Base-by-base conservation (phyloP, 192 early-diverging fungal genomes). In the Glomus cerebriforme region DNA sequence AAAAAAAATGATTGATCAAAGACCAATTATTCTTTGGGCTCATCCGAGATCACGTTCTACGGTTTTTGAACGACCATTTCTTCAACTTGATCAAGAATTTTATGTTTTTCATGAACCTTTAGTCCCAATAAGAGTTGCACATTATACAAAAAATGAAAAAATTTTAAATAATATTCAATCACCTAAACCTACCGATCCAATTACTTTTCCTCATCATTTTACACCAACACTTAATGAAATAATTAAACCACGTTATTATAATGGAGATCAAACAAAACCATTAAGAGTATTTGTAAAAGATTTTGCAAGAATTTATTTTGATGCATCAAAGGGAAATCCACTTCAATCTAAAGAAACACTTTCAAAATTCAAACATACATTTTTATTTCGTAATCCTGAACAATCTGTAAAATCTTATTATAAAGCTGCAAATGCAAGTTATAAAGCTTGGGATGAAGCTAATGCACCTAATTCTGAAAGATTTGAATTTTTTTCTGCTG, bases 201-300 rank as follows among this genome's bases (percentile, higher is more conserved):
- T 62, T 26, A 62, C 59, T 62, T 68, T 68, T 68, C 26, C 19
- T 7, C 29, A 68, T 35, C 10, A 68, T 68, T 68, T 68, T 17
- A 31, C 66, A 3, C 31, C 31, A 31, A 37, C 35, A 7, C 15
- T 35, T 37, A 68, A 35, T 35, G 35, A 68, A 35, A 68, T 68
- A 31, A 24, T 31, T 68, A 31, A 24, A 4, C 10, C 29, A 31
- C 31, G 7, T 35, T 68, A 68, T 32, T 37, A 31, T 35, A 37
- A 31, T 35, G 66, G 19, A 13, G 27, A 68, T 68, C 5, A 37
- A 35, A 37, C 29, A 35, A 19, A 68, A 12, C 7, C 15, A 19
- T 35, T 35, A 68, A 68, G 66, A 68, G 66, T 37, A 15, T 68
- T 68, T 68, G 66, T 68, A 7, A 68, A 68, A 37, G 66, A 68